Conservation (phyloP, 2,329 filamentous ascomycete genomes). For the Ophiostoma pallidulum region DNA sequence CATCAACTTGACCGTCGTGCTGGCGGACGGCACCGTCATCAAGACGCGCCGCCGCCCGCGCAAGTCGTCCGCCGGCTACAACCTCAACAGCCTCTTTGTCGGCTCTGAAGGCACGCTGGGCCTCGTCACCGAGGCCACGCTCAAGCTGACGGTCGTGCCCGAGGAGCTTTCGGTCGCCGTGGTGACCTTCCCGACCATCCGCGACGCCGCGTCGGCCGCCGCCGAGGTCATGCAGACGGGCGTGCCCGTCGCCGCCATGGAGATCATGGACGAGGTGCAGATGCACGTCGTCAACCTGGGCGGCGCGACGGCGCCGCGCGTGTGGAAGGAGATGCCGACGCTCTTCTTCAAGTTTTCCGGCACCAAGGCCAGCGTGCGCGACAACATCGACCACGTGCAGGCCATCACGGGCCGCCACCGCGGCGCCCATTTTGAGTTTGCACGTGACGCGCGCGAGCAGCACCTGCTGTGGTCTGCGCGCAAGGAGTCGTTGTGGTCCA, state of each 20-base stretch:
- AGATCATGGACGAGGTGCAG: constrained; percentile 83
- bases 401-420: constrained; percentile 56
- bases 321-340: constrained; percentile 68
- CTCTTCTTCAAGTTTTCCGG: constrained; percentile 83
- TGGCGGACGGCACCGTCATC: constrained; percentile 68
- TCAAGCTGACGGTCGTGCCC: constrained; percentile 70
- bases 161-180: constrained; percentile 70
- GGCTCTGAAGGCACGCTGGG: constrained; percentile 76
- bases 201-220: constrained; percentile 65
- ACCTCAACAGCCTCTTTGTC: constrained; percentile 70
- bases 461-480: constrained; percentile 70
- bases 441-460: constrained; percentile 59
- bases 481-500: constrained; percentile 78
- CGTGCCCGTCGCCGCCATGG: constrained; percentile 66
- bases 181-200: constrained; percentile 67
- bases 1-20: constrained; percentile 70
- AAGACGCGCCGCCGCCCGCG: constrained; percentile 70
- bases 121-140: constrained; percentile 71
- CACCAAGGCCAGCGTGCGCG: constrained; percentile 64
- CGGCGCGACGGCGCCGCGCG: constrained; percentile 55
- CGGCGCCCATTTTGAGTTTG: constrained; percentile 65
- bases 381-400: constrained; percentile 63
- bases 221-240: constrained; percentile 67
- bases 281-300: constrained; percentile 74
- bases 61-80: constrained; percentile 76